Evolutionary conservation across 169 alveolate genomes (phyloP).

Genomic region (Cryptosporidium ubiquitum): DNA sequence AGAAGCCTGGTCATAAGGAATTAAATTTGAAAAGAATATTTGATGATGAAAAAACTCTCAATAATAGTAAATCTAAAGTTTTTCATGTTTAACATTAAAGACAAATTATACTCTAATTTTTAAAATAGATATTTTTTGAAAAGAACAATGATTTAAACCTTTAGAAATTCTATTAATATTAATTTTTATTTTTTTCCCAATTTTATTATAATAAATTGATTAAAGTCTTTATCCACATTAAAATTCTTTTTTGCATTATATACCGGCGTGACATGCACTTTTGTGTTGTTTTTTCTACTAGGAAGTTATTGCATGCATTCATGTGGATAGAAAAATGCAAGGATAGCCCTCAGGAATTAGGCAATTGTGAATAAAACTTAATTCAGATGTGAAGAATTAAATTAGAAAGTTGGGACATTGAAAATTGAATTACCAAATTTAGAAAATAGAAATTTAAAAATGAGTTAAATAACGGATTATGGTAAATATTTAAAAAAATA

Average conservation of each 20-base stretch:
- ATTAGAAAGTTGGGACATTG: neutral
- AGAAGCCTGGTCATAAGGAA: constrained; percentile 71
- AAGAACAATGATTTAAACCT: neutral
- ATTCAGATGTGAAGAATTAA: neutral
- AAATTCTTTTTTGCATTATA: neutral
- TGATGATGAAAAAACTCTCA: neutral
- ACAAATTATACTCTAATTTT: too few species aligned
- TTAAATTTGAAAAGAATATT: too few species aligned
- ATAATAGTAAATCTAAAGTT: neutral
- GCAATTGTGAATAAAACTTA: neutral
- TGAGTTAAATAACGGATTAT: too few species aligned
- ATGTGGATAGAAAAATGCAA: neutral
- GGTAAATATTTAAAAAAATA: too few species aligned
- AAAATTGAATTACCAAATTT: too few species aligned
- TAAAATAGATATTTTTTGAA: too few species aligned
- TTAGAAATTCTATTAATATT: neutral
- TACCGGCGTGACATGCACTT: neutral
- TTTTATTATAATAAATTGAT: neutral
- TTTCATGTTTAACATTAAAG: neutral
- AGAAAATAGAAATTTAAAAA: too few species aligned
- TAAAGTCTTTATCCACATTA: neutral
- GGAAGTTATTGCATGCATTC: neutral
- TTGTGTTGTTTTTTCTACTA: too few species aligned
- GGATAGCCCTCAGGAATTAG: neutral
- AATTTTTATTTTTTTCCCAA: neutral